phyloP scores from a whole-genome alignment of 2,329 filamentous ascomycete genomes.

The Acrocalymma vagum region DNA sequence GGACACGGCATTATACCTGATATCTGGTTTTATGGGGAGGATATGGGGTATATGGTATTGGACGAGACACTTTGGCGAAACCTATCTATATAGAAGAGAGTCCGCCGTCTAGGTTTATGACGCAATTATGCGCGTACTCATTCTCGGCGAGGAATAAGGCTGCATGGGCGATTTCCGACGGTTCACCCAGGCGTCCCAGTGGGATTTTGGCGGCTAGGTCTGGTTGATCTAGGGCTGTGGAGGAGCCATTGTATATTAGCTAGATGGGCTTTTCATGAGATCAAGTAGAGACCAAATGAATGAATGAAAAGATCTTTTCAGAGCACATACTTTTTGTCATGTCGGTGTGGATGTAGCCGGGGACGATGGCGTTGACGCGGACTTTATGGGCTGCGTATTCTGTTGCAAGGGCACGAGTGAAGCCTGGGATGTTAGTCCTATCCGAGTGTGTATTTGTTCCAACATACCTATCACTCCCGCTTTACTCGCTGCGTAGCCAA shows the following conservation, averaged over 20 bases:
- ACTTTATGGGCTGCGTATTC: slow-evolving; percentile 70
- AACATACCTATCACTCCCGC: slow-evolving; percentile 80
- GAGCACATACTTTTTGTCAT: slow-evolving; percentile 73
- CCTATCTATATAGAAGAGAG: slow-evolving; percentile 68
- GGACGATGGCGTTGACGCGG: slow-evolving; percentile 81
- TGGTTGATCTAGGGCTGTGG: slow-evolving; percentile 45
- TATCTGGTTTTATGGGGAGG: too few relatives aligned
- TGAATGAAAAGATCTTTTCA: background rate
- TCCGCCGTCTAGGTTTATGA: slow-evolving; percentile 86
- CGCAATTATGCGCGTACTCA: slow-evolving; percentile 85
- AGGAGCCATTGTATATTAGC: slow-evolving; percentile 47
- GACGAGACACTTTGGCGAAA: background rate
- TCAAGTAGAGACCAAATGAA: background rate
- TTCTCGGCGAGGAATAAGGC: slow-evolving; percentile 80
- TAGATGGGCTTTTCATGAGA: too few relatives aligned
- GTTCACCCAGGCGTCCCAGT: slow-evolving; percentile 69
- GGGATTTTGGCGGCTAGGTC: slow-evolving; percentile 65
- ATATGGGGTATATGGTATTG: too few relatives aligned
- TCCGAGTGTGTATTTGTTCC: too few relatives aligned
- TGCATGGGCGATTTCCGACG: slow-evolving; percentile 81
- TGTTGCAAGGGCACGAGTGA: slow-evolving; percentile 72
- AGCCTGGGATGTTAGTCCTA: too few relatives aligned
- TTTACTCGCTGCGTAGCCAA: slow-evolving; percentile 81
- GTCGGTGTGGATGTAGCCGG: slow-evolving; percentile 82
- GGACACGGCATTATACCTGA: too few relatives aligned